Base-by-base conservation (phyloP, 768 basidiomycete genomes). In the Suillus subaureus region DNA sequence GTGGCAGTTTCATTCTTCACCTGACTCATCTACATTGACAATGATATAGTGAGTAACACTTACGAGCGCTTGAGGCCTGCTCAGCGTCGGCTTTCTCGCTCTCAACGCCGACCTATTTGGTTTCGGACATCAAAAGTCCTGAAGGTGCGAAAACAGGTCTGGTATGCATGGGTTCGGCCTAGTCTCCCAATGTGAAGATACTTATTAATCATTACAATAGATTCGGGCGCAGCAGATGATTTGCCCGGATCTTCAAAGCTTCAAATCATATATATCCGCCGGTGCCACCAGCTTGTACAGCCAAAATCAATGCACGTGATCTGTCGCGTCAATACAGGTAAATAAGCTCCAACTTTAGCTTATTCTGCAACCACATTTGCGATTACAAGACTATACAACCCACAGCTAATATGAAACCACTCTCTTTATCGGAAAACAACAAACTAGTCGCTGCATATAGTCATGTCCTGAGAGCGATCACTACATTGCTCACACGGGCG, bases 281-380 rank as follows among this genome's bases (percentile, higher is more conserved):
- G 12, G 33, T 33, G 33, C 33, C 33, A 33, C 33, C 33, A 33
- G 6, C 6, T 35, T 35, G 21, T n/a, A n/a, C n/a, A n/a, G n/a
- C 45, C 54, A 55, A 55, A 55, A 37, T 40, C n/a, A 58, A 40
- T 28, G 15, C 57, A 58, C 57, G 57, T 58, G 57, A 58, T 58
- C 57, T 28, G 57, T 40, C 57, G 15, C 57, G 57, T 58, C 57
- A 33, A 54, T 33, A 54, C 18, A 31, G 21, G 52, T 21, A 54
- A 54, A 54, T 31, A 54, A 9, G 28, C 16, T 12, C 5, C 9
- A n/a, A n/a, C n/a, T n/a, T n/a, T n/a, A n/a, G n/a, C n/a, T 16
- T 16, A 13, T 26, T 26, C 49, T 26, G 49, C 12, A 57, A 57
- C 56, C 37, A n/a, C n/a, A 58, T 39, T 57, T 15, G 18, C 56